These are phyloP conservation scores for Prinsepia uniflora DNA, from an alignment of 306 rosid genomes.

Conservation along the genomic window DNA sequence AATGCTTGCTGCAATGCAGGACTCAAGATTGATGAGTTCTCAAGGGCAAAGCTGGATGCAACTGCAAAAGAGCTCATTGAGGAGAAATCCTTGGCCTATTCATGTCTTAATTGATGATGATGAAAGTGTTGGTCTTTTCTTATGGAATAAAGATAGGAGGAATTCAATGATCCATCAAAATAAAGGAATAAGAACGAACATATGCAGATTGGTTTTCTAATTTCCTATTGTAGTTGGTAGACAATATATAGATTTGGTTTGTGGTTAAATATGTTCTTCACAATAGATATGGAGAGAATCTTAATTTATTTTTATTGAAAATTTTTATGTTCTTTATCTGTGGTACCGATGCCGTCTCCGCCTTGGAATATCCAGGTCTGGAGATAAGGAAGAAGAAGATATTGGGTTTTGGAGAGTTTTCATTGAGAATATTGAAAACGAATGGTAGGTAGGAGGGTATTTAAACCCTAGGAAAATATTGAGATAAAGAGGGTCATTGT, in stretches of 20 bases:
- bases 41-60: conserved; percentile 71
- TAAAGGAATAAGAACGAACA: conserved; percentile 2
- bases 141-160: background rate
- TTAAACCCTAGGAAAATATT: no score
- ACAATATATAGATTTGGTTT: background rate
- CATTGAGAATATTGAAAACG: no score
- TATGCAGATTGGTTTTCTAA: background rate
- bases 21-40: conserved; percentile 64
- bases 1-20: conserved; percentile 36
- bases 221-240: background rate
- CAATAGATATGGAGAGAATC: no score
- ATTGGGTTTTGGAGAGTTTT: no score
- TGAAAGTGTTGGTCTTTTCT: background rate
- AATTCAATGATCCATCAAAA: background rate
- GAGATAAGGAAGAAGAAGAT: no score
- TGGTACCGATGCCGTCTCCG: no score
- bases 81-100: conserved; percentile 63
- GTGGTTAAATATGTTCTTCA: conserved; percentile 1
- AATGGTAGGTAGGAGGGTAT: no score
- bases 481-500: no score
- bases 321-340: background rate
- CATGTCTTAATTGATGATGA: conserved; percentile 45
- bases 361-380: no score
- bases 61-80: conserved; percentile 77
- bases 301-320: no score